These are phyloP conservation scores for Penicillium thymicola DNA, from an alignment of 2,329 filamentous ascomycete genomes.

Conservation along the genomic window DNA sequence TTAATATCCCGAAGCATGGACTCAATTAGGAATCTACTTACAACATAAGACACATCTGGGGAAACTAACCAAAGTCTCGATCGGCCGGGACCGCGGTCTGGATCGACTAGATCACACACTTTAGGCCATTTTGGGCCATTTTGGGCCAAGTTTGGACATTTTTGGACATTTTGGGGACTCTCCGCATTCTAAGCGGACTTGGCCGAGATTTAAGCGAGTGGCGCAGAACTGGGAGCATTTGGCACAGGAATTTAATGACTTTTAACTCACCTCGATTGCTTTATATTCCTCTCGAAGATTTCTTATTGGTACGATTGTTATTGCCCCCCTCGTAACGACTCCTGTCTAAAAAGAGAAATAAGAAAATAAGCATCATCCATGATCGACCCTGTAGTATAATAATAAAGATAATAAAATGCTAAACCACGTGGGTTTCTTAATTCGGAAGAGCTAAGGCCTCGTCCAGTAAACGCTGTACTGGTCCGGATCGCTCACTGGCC, in stretches of 20 bases:
- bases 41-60: neutral
- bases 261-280: neutral
- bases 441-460: constrained; percentile 23
- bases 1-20: constrained; percentile 13
- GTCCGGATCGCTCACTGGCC: constrained; percentile 38
- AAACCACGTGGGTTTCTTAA: constrained; percentile 10
- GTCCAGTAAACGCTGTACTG: constrained; percentile 35
- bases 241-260: neutral
- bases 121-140: neutral
- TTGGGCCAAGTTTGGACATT: neutral
- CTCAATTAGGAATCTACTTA: neutral
- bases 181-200: constrained; percentile 20
- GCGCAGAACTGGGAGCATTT: constrained; percentile 11
- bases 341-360: neutral
- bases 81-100: constrained; percentile 11
- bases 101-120: neutral
- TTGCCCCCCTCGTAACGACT: neutral
- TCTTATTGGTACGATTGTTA: neutral
- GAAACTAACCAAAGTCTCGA: constrained; percentile 5
- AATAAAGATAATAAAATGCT: neutral
- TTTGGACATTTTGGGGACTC: neutral
- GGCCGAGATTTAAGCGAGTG: constrained; percentile 28
- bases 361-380: neutral
- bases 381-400: neutral
- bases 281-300: too few relatives aligned